Base-by-base conservation (phyloP, 108 stramenopile species). In the Cyclotella distinguenda region DNA sequence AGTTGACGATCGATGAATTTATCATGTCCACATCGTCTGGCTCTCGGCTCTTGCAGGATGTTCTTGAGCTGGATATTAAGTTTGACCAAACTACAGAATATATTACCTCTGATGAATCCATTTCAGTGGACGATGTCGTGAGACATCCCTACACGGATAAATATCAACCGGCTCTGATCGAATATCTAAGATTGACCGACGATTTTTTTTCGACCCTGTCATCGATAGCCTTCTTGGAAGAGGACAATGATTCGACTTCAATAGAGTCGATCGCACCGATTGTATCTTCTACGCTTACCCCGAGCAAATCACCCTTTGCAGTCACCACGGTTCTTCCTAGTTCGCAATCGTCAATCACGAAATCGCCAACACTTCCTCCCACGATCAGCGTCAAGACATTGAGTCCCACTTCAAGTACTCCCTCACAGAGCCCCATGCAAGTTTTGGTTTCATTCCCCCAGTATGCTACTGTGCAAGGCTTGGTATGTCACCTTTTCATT, bases 21-120 rank as follows among this genome's bases (percentile, higher is more conserved):
- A 28, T 39, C n/a, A 26, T 13, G 59, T 42, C 38, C n/a, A 13
- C 22, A 19, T 25, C 49, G 27, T 22, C 72, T 18, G 18, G 56
- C 15, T 13, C 15, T 9, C 3, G 31, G 0, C 9, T 16, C 4
- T 47, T 32, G 28, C 32, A 57, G 16, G 57, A 38, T 13, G 50
- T 44, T 21, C 22, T 39, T 11, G 51, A 46, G 18, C 52, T 74
- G 12, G 33, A 61, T 34, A 66, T 56, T 50, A 38, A 28, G 0
- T 77, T 64, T 31, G 56, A 64, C 22, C 75, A 77, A 64, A 77
- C 60, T 0, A 69, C 75, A 5, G 43, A 48, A 48, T 77, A 77
- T 28, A 43, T 54, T 16, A 77, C 75, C 3, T 39, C 55, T 33
- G 75, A 68, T 52, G 8, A 47, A 5, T 54, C 75, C 4, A 44